phyloP scores from a whole-genome alignment of 331 rosid species.

The Stylosanthes scabra region DNA sequence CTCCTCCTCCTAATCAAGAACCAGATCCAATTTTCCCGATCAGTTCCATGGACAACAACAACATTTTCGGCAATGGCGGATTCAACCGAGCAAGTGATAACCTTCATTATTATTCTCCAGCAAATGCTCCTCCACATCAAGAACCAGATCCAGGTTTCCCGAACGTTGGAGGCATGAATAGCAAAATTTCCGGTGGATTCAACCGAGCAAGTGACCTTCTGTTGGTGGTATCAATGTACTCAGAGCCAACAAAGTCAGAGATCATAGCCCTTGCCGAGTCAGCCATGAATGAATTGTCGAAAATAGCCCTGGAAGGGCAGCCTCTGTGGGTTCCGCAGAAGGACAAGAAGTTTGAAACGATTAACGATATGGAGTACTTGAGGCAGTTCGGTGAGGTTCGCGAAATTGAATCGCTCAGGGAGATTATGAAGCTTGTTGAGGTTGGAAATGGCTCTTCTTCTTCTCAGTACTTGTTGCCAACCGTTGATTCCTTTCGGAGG shows the following conservation, averaged over 20 bases:
- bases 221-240: slow-evolving; percentile 38
- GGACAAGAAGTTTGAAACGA: slow-evolving; percentile 28
- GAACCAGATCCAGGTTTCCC: slow-evolving; percentile 30
- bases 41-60: too few species aligned
- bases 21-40: too few species aligned
- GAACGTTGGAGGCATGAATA: not conserved
- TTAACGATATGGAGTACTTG: slow-evolving; percentile 44
- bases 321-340: slow-evolving; percentile 48
- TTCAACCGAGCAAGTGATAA: too few species aligned
- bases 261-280: slow-evolving; percentile 41
- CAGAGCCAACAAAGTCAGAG: slow-evolving; percentile 21
- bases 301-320: slow-evolving; percentile 27
- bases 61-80: too few species aligned
- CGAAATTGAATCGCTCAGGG: slow-evolving; percentile 31
- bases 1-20: too few species aligned
- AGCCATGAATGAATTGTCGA: slow-evolving; percentile 57
- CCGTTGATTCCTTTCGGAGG: not conserved
- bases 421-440: slow-evolving; percentile 52
- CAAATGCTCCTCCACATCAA: not conserved
- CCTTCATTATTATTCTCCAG: not conserved
- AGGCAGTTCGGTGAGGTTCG: slow-evolving; percentile 42
- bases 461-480: slow-evolving; percentile 27
- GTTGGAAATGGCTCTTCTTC: slow-evolving; percentile 34
- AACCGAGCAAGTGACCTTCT: slow-evolving; percentile 54
- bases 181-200: not conserved